A percentile compares a stretch with the other conserved stretches of the same genome.
phyloP scores from a whole-genome alignment of 2,329 filamentous ascomycete genomes.

The Penicillium sumatraense region DNA sequence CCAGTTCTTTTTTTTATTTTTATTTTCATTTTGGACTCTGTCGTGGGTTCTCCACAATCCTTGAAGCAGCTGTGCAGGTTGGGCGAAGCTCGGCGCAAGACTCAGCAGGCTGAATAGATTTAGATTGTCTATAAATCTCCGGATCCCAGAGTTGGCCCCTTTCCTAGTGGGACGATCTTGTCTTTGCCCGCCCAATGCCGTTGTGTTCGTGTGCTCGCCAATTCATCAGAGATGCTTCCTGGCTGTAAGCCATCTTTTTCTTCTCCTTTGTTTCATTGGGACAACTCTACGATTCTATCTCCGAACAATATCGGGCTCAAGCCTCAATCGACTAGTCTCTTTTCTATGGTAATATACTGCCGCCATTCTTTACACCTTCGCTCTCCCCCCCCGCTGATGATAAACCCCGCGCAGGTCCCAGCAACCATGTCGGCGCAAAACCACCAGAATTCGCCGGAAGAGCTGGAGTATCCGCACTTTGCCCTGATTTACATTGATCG shows the following conservation, averaged over 20 bases:
- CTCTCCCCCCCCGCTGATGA: constrained; percentile 13
- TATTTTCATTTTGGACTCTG: neutral
- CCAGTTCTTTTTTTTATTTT: constrained; percentile 8
- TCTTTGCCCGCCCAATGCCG: constrained; percentile 4
- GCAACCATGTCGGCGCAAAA: constrained; percentile 28
- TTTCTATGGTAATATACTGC: constrained; percentile 10
- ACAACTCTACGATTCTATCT: neutral
- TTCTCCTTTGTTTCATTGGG: constrained; percentile 14
- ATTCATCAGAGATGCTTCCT: constrained; percentile 17
- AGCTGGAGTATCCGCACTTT: constrained; percentile 32
- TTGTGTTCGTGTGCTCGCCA: neutral
- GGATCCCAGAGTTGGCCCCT: constrained; percentile 9
- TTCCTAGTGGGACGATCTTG: constrained; percentile 12
- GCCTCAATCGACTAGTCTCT: neutral
- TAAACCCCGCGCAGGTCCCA: constrained; percentile 4
- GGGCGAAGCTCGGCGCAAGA: neutral
- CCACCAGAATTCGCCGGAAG: constrained; percentile 26
- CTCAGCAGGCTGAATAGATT: neutral
- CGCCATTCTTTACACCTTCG: neutral
- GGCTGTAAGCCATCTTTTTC: constrained; percentile 16
- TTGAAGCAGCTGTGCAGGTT: constrained; percentile 5
- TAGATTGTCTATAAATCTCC: constrained; percentile 22
- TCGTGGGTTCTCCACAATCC: constrained; percentile 15
- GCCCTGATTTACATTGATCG: constrained; percentile 39
- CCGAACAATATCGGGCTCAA: constrained; percentile 8